Percentiles rank a stretch among this genome's conserved stretches.
Conservation (phyloP, 306 rosid genomes). For the Trifolium pratense region DNA sequence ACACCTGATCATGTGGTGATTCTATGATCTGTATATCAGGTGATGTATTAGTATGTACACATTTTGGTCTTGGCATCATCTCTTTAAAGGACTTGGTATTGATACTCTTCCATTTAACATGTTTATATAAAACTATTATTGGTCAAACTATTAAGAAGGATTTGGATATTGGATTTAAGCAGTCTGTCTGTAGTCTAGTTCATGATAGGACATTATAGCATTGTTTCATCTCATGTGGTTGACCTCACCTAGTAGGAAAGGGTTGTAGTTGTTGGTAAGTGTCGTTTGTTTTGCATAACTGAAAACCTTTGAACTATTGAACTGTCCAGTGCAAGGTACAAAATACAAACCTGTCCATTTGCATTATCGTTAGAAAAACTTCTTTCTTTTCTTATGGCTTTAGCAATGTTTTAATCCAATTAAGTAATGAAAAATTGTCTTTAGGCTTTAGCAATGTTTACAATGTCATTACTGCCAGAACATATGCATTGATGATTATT, state of each 20-base stretch:
- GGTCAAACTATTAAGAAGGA: neutral
- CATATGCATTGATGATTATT: no score
- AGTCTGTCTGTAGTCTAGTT: neutral
- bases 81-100: slow-evolving; percentile 5
- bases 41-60: no score
- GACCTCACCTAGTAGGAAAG: neutral
- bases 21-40: neutral
- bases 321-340: no score
- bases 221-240: neutral
- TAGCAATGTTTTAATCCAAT: no score
- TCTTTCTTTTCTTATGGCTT: no score
- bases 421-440: no score
- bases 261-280: neutral
- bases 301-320: no score
- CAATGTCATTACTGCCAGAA: no score
- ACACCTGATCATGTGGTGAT: neutral
- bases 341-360: no score
- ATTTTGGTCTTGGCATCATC: neutral
- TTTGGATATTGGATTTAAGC: neutral
- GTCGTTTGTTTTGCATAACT: no score
- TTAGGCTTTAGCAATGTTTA: no score
- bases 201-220: neutral
- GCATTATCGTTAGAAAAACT: no score
- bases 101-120: neutral
- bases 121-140: neutral